Conservation (phyloP, 2,329 filamentous ascomycete species). For the Apiospora aurea region DNA sequence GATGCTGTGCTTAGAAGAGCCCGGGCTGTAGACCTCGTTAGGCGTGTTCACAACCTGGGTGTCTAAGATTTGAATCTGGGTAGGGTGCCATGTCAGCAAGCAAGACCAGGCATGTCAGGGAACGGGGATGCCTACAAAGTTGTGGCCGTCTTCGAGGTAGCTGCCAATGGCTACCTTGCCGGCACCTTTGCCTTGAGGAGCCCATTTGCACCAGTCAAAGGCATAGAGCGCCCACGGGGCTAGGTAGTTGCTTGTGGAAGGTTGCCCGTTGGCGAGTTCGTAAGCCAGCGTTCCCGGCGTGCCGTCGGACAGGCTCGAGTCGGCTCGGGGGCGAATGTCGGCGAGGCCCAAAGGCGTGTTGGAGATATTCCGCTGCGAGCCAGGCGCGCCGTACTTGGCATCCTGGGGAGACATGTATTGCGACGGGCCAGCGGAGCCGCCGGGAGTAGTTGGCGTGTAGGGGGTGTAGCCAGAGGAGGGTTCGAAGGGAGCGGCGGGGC, state of each 20-base stretch:
- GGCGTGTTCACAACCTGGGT: slow-evolving; percentile 78
- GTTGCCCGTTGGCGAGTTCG: slow-evolving; percentile 69
- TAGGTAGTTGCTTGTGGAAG: slow-evolving; percentile 88
- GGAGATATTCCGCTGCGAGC: slow-evolving; percentile 69
- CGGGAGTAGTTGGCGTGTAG: slow-evolving; percentile 71
- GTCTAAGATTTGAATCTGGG: slow-evolving; percentile 94
- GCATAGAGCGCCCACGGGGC: slow-evolving; percentile 96
- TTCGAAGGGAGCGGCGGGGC: slow-evolving; percentile 71
- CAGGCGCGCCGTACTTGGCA: slow-evolving; percentile 62
- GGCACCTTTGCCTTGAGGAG: slow-evolving; percentile 77
- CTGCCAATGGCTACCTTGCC: slow-evolving; percentile 96
- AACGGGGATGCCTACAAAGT: slow-evolving; percentile 72
- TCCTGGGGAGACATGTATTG: slow-evolving; percentile 71
- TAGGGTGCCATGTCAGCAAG: neutral
- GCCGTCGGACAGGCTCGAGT: slow-evolving; percentile 80
- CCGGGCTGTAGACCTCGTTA: slow-evolving; percentile 72
- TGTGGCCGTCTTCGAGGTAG: slow-evolving; percentile 97
- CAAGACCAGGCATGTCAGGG: neutral
- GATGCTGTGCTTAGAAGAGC: slow-evolving; percentile 75
- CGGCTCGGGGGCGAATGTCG: slow-evolving; percentile 87
- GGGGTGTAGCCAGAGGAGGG: slow-evolving; percentile 61
- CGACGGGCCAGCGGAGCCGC: slow-evolving; percentile 56
- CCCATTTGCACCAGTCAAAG: slow-evolving; percentile 99
- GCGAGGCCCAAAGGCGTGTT: slow-evolving; percentile 91
- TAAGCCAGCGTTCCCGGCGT: slow-evolving; percentile 67